phyloP scores from a whole-genome alignment of 177 flowering plant genomes.

The Vitis hybrid region DNA sequence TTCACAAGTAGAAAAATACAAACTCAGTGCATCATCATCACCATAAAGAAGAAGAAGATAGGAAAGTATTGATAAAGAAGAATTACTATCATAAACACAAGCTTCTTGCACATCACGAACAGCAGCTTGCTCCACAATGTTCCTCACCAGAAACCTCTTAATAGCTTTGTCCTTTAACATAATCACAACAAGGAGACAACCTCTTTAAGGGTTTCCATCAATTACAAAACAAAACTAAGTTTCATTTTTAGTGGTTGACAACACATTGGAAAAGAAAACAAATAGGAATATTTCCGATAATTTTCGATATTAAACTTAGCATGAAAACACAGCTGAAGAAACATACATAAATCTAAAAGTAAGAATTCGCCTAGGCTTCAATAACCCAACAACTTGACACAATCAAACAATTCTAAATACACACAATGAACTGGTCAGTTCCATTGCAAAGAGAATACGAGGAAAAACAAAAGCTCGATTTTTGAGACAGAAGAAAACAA shows the following conservation, averaged over 20 bases:
- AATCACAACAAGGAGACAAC: too few relatives aligned
- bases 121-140: slow-evolving; percentile 58
- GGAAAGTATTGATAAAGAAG: neutral
- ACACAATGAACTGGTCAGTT: too few relatives aligned
- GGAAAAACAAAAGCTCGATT: too few relatives aligned
- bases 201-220: neutral
- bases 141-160: slow-evolving; percentile 56
- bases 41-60: neutral
- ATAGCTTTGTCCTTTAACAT: slow-evolving; percentile 43
- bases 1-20: slow-evolving; percentile 10
- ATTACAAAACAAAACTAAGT: neutral
- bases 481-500: too few relatives aligned
- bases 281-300: too few relatives aligned
- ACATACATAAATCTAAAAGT: too few relatives aligned
- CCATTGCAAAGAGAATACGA: too few relatives aligned
- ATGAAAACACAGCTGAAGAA: neutral
- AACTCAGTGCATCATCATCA: neutral
- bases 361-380: too few relatives aligned
- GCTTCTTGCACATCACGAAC: slow-evolving; percentile 56
- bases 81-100: slow-evolving; percentile 42
- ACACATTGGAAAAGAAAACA: too few relatives aligned
- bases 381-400: too few relatives aligned
- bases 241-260: too few relatives aligned
- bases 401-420: too few relatives aligned
- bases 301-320: neutral